Base-by-base conservation (phyloP, 495 filamentous ascomycete genomes). In the Acidiella bohemica region DNA sequence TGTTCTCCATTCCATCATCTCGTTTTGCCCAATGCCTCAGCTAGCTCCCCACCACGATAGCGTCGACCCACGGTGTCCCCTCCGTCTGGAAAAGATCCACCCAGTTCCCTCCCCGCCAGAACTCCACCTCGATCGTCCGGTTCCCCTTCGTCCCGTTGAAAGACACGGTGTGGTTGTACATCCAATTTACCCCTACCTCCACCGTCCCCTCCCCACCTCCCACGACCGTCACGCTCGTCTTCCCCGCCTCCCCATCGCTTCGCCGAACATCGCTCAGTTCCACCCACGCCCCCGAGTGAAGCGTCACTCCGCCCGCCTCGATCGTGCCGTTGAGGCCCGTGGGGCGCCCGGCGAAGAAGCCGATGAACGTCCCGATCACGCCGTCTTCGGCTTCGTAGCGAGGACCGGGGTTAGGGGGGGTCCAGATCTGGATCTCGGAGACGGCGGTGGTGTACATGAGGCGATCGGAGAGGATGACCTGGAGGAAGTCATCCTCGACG, bases 311-410 rank as follows among this genome's bases (percentile, higher is more conserved):
- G 16, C 46, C 49, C 16, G 45, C 23, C 36, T 40, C 46, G 17
- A 53, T 44, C 9, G 40, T 45, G 34, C 36, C 40, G 30, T 53
- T 53, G 27, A 48, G 18, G 6, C 49, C 49, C 2, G 45, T 41
- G 9, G 47, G n/a, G 2, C 40, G 21, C 1, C 49, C 49, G 14
- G 49, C 41, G 29, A 36, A 53, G n/a, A n/a, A 13, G 3, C 49
- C 49, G 13, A 53, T 49, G 41, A 53, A 53, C 4, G 35, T 41
- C 4, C 49, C 49, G 14, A 49, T 35, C 28, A 53, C 29, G 10
- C 49, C 46, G 25, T 53, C 49, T 29, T 53, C 49, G 3, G 46
- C 45, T 26, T 53, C 49, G 16, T 49, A 53, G 1, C 49, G 39
- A 26, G 49, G 49, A 2, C 49, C 49, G 4, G 23, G 3, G 25